Percentiles rank a stretch among this genome's conserved stretches.
Evolutionary conservation across 2,329 filamentous ascomycete species (phyloP).

Genomic region (Myotisia sp.): DNA sequence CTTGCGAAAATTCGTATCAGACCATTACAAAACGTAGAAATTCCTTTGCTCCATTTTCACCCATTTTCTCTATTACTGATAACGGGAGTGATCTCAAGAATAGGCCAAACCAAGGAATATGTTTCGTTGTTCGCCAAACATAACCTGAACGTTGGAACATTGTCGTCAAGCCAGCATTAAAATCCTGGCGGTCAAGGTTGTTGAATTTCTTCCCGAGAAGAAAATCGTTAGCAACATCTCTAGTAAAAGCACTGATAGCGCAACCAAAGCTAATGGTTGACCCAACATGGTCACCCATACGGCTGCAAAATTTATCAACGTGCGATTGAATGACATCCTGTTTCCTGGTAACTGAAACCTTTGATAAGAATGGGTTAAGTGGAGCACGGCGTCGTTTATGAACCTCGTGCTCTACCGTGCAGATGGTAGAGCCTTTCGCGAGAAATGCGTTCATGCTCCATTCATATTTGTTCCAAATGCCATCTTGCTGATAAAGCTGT

Average conservation of each 20-base stretch:
- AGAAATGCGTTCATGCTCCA: background rate
- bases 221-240: conserved; percentile 11
- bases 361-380: conserved; percentile 20
- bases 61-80: conserved; percentile 3
- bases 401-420: conserved; percentile 16
- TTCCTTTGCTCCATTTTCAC: background rate
- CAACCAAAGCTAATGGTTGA: conserved; percentile 1
- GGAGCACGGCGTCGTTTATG: conserved; percentile 20
- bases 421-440: conserved; percentile 7
- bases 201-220: conserved; percentile 11
- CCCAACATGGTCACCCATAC: background rate
- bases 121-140: conserved; percentile 15
- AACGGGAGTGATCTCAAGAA: conserved; percentile 12
- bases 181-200: conserved; percentile 12
- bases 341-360: background rate
- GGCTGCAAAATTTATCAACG: background rate
- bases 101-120: conserved; percentile 12
- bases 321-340: background rate
- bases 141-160: conserved; percentile 3
- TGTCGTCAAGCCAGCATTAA: conserved; percentile 7
- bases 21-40: conserved; percentile 1
- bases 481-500: background rate
- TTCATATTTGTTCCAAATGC: conserved; percentile 1
- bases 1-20: background rate
- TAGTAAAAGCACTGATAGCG: conserved; percentile 7